phyloP scores from a whole-genome alignment of 805 yeast genomes.

The Saturnispora besseyi region DNA sequence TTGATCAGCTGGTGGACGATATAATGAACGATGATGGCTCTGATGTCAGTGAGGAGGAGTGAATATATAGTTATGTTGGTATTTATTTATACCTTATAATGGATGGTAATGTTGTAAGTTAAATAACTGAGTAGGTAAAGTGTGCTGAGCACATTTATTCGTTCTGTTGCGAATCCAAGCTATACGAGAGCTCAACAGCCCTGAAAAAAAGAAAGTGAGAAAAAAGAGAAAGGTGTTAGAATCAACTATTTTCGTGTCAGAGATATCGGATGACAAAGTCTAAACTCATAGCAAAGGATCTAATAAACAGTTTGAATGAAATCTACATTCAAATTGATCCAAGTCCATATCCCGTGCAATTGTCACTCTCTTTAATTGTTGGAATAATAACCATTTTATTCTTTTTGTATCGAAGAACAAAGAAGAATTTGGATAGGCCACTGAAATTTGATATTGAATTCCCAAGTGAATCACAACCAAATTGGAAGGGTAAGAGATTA shows the following conservation, averaged over 20 bases:
- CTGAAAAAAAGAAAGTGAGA: background rate
- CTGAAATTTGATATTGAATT: constrained; percentile 43
- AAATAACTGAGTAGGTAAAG: no score
- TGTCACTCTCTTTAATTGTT: constrained; percentile 23
- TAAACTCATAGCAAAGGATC: background rate
- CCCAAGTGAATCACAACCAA: constrained; percentile 75
- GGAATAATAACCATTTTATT: constrained; percentile 19
- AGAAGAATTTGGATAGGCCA: constrained; percentile 26
- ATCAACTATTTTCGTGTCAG: background rate
- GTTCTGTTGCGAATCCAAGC: background rate
- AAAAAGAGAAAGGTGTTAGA: background rate
- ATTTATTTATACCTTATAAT: no score
- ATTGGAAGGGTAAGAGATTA: constrained; percentile 85
- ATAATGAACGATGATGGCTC: background rate
- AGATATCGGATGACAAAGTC: background rate
- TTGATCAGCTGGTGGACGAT: constrained; percentile 5
- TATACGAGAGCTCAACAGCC: background rate
- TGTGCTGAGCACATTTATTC: background rate
- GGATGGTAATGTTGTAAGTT: no score
- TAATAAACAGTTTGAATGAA: background rate
- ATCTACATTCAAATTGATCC: constrained; percentile 5
- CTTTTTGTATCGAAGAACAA: constrained; percentile 19
- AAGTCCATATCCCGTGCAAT: constrained; percentile 21
- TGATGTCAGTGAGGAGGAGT: constrained; percentile 7
- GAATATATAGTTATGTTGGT: background rate